Evolutionary conservation across 2,329 filamentous ascomycete species (phyloP), one percentile per base, ranked within the genome.

Genomic region (Hyphodiscus sp.): DNA sequence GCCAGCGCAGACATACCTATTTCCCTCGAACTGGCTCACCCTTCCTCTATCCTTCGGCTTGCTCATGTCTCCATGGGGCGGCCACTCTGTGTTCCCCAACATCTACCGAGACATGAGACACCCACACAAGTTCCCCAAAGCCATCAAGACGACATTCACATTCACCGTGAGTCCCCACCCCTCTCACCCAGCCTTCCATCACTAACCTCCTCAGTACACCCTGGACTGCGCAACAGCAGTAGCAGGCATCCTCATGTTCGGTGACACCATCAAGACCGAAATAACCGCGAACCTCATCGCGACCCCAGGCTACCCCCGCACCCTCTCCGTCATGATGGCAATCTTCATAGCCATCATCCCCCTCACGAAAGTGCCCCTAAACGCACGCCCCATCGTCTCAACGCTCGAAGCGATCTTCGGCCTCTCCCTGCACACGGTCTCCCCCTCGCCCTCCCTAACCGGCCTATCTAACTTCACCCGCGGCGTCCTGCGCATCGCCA

Each of bases 241-340:
- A 45, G 81, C 88, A 11, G 92, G 94, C 41, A 80, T 94, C 54
- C 78, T 96, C 59, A 97, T 99, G 92, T 99, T 96, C 69, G 92
- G 92, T 56, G 88, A 95, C 61, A 79, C 75, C n/a, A 89, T 96
- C 51, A 80, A 79, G 53, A 91, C 96, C 59, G 90, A 95, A 69
- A 85, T 97, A 67, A 96, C 94, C 0, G 86, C 87, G 65, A 97
- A 96, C 71, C 86, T 99, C 56, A 81, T 97, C 60, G 76, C 79
- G 50, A 86, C 83, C 1, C 71, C 78, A 6, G 86, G 85, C 51
- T 96, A 95, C 67, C 89, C 92, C 0, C 73, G 80, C 13, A 77
- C 75, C 1, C 71, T 95, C 42, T 89, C 84, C n/a, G 72, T 92
- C 46, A 75, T 92, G 61, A 87, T 96, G 69, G 90, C 90, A 59